Base-by-base conservation (phyloP, 2,329 filamentous ascomycete species). In the Penicillium aurantiogriseum region DNA sequence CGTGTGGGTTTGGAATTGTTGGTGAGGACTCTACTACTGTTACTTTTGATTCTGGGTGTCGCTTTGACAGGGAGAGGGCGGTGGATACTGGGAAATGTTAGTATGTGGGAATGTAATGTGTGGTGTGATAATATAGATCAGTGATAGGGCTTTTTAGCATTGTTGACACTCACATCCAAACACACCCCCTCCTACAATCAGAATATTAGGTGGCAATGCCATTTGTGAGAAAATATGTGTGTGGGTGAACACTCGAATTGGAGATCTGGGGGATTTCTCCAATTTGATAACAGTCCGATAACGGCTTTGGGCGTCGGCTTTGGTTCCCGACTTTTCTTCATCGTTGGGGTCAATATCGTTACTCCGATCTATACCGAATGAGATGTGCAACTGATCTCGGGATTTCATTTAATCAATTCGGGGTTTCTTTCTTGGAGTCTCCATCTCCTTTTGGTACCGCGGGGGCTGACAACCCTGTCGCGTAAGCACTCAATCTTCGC, bases 41-140 rank as follows among this genome's bases (percentile, higher is more conserved):
- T 59, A 88, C 82, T 43, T 76, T 73, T 21, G 78, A 81, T 52
- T 78, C 66, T 48, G 74, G 73, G 36, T 78, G 77, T 36, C 88
- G 85, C 62, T 82, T 81, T 58, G 87, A 79, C 46, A 97, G 83
- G 15, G 89, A 82, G 63, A 87, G 85, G 51, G 91, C 90, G 23
- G 86, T 88, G 8, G 84, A 83, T 53, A 89, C 75, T 77, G 62
- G 15, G 39, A 2, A 8, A 15, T 27, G 46, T 61, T 52, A 60
- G 56, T 42, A n/a, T 15, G 39, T 19, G 36, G 9, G 19, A n/a
- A 33, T 45, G 19, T 55, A 43, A 27, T 27, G 21, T 21, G 38
- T 43, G 35, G 21, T 31, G 40, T 46, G 8, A 35, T 15, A 39
- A 36, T 45, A 25, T 39, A 27, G 36, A 21, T 13, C 11, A 39